phyloP scores from a whole-genome alignment of 805 yeast genomes.

The Suhomyces xylopsoci region DNA sequence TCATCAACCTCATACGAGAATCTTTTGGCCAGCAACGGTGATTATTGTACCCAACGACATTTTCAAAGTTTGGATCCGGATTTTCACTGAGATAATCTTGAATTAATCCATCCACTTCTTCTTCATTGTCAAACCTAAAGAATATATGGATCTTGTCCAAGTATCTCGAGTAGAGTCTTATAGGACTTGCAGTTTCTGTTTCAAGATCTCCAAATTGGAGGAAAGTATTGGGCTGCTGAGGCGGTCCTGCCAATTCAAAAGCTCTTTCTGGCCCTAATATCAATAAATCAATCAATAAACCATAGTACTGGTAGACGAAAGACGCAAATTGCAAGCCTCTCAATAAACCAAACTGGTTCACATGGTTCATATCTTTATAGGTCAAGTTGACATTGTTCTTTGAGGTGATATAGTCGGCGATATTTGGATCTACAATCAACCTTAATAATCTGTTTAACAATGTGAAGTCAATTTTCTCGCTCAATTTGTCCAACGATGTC shows the following conservation, averaged over 20 bases:
- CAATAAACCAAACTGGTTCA: slow-evolving; percentile 81
- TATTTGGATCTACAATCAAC: slow-evolving; percentile 78
- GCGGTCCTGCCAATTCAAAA: slow-evolving; percentile 77
- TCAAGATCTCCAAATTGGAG: slow-evolving; percentile 61
- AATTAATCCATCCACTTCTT: slow-evolving; percentile 63
- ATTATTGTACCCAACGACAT: slow-evolving; percentile 80
- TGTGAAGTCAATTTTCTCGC: slow-evolving; percentile 88
- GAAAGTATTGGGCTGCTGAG: slow-evolving; percentile 70
- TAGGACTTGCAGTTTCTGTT: slow-evolving; percentile 68
- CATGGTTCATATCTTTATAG: slow-evolving; percentile 93
- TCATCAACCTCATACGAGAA: slow-evolving; percentile 81
- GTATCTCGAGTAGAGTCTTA: slow-evolving; percentile 77
- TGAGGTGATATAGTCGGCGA: slow-evolving; percentile 93
- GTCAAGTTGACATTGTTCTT: slow-evolving; percentile 79
- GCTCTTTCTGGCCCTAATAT: slow-evolving; percentile 87
- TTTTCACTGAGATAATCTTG: slow-evolving; percentile 76
- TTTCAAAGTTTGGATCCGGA: slow-evolving; percentile 91
- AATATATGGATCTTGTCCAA: slow-evolving; percentile 78
- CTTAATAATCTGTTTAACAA: slow-evolving; percentile 77
- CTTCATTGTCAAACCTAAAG: slow-evolving; percentile 70
- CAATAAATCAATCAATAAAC: slow-evolving; percentile 76
- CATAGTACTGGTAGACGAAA: slow-evolving; percentile 87
- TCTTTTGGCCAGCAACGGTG: slow-evolving; percentile 95
- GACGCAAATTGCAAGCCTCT: slow-evolving; percentile 90
- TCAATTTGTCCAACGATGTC: slow-evolving; percentile 61